These are phyloP conservation scores for Botryotinia narcissicola DNA, from an alignment of 2,329 filamentous ascomycete genomes.

Conservation along the genomic window DNA sequence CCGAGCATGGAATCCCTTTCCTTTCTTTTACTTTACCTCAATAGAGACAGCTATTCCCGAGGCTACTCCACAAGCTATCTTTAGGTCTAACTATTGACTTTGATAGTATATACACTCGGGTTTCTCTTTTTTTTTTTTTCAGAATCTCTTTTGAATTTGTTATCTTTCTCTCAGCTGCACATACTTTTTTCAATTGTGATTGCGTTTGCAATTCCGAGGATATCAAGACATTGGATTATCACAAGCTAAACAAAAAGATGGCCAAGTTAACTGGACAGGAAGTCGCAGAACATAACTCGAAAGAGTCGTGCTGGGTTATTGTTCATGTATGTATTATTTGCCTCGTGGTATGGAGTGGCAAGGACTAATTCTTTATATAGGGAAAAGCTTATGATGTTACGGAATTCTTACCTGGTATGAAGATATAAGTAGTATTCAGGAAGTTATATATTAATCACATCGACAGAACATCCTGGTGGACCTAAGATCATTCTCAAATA, in stretches of 20 bases:
- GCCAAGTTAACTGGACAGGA: slow-evolving; percentile 49
- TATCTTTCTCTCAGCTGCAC: not conserved
- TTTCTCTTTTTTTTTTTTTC: not conserved
- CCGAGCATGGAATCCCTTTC: slow-evolving; percentile 5
- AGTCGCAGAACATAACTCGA: slow-evolving; percentile 71
- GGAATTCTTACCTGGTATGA: slow-evolving; percentile 72
- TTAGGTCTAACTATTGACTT: not conserved
- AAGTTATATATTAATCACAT: not conserved
- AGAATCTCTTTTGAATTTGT: not conserved
- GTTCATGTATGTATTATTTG: slow-evolving; percentile 59
- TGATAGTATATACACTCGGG: slow-evolving; percentile 4
- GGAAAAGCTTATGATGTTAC: slow-evolving; percentile 87
- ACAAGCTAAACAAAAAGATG: slow-evolving; percentile 29
- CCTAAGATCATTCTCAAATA: slow-evolving; percentile 95
- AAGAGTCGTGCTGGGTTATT: slow-evolving; percentile 89
- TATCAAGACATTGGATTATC: not conserved
- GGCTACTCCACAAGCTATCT: slow-evolving; percentile 3
- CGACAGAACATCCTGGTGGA: slow-evolving; percentile 78
- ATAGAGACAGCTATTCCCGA: not conserved
- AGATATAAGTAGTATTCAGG: not conserved
- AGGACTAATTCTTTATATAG: slow-evolving; percentile 40
- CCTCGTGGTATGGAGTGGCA: slow-evolving; percentile 9
- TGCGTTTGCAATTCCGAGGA: not conserved
- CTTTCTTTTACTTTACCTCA: not conserved
- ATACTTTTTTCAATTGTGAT: not conserved